Conservation (phyloP, 1,139 yeast species). For the Hemisphaericaspora subhashii region DNA sequence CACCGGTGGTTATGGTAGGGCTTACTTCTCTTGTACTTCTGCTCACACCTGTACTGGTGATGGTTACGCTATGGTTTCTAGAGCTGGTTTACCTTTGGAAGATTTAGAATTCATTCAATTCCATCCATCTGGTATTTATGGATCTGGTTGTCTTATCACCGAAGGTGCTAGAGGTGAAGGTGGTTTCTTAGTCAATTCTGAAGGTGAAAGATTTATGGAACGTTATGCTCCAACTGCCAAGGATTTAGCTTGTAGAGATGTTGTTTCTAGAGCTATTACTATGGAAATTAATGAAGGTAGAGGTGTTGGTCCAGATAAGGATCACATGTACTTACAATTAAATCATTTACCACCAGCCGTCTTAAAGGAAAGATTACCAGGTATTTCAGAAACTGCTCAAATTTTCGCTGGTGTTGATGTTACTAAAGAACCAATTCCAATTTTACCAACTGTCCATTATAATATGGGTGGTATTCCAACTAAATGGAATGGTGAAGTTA, state of each 20-base stretch:
- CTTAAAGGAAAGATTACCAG: slow-evolving; percentile 93
- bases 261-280: slow-evolving; percentile 95
- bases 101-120: slow-evolving; percentile 97
- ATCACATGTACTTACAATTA: slow-evolving; percentile 92
- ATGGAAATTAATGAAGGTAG: slow-evolving; percentile 98
- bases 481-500: slow-evolving; percentile 92
- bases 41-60: slow-evolving; percentile 99
- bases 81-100: slow-evolving; percentile 97
- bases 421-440: slow-evolving; percentile 98
- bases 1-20: slow-evolving; percentile 98
- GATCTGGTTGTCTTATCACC: slow-evolving; percentile 96
- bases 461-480: slow-evolving; percentile 99
- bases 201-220: slow-evolving; percentile 99
- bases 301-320: slow-evolving; percentile 96
- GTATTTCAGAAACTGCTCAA: slow-evolving; percentile 97
- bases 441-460: slow-evolving; percentile 96
- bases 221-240: slow-evolving; percentile 98
- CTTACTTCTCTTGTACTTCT: slow-evolving; percentile 97
- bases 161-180: slow-evolving; percentile 99
- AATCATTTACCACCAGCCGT: slow-evolving; percentile 91
- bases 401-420: slow-evolving; percentile 99
- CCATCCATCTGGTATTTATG: slow-evolving; percentile 99
- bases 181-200: slow-evolving; percentile 91
- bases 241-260: slow-evolving; percentile 98
- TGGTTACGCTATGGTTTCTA: slow-evolving; percentile 95